Evolutionary conservation across 2,329 filamentous ascomycete species (phyloP), one percentile per base, ranked within the genome.

Genomic region (Fonsecaea pedrosoi): DNA sequence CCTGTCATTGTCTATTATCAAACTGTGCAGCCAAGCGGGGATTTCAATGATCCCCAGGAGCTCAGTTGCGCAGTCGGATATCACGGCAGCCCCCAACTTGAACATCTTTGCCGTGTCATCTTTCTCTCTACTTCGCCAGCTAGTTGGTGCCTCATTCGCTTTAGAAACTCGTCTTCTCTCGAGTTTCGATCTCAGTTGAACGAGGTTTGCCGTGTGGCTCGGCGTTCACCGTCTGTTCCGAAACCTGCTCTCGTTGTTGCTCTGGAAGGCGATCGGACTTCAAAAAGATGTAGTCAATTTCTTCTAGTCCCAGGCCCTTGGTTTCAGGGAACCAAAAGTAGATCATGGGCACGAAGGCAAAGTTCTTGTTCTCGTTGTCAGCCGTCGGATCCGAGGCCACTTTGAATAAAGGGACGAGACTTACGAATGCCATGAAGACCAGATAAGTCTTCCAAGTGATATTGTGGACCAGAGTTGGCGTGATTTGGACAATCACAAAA

Each of bases 281-380:
- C 42, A 61, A 38, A 65, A 81, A 82, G 3, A 82, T 72, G 68
- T 76, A 77, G 67, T 83, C 81, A 56, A 82, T 79, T 57, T 82
- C 79, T 66, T 82, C 80, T 3, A 82, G 75, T 4, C 75, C 78
- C 10, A 81, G 74, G 59, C 80, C 81, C 15, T 77, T 75, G 0
- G 81, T 82, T 65, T 82, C 81, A 8, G 80, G 80, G 57, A 80
- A 81, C 71, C 75, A 79, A 72, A 83, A 83, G 74, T 81, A 85
- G 32, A 85, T 77, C 2, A 85, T 75, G 45, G 77, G 76, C 5
- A 78, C 71, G 65, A 78, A 78, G 15, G 64, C 59, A n/a, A 78
- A 60, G 56, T 78, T 78, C 34, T 54, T 9, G 8, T 7, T 15
- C 34, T 15, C 8, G 15, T 56, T 50, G 18, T 48, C 13, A 60